phyloP scores from a whole-genome alignment of 345 rosid species.

The Punica granatum region DNA sequence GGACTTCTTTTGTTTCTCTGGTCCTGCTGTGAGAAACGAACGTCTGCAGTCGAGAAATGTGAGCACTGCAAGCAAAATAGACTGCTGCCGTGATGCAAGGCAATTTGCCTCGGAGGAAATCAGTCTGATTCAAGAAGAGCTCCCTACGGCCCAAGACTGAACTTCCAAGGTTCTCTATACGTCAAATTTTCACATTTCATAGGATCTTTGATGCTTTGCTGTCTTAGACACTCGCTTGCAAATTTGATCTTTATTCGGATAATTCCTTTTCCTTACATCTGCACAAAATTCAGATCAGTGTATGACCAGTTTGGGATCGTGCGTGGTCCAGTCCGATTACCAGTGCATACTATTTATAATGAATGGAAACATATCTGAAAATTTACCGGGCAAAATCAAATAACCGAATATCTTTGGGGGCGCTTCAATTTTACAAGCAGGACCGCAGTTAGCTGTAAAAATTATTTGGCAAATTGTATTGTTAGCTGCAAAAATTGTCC shows the following conservation, averaged over 20 bases:
- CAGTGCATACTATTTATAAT: no score
- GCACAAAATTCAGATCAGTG: slow-evolving; percentile 49
- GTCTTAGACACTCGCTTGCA: no score
- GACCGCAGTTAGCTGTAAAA: no score
- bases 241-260: no score
- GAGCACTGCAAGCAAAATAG: slow-evolving; percentile 5
- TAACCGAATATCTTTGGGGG: no score
- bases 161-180: slow-evolving; percentile 46
- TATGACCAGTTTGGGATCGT: slow-evolving; percentile 55
- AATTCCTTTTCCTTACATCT: slow-evolving; percentile 1
- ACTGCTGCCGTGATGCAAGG: slow-evolving; percentile 10
- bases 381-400: no score
- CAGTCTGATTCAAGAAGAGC: slow-evolving; percentile 20
- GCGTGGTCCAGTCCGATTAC: slow-evolving; percentile 78
- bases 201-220: background rate
- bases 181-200: background rate
- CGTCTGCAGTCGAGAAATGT: slow-evolving; percentile 13
- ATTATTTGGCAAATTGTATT: no score
- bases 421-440: no score
- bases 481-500: no score
- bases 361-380: no score
- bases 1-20: slow-evolving; percentile 61
- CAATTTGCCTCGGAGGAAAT: slow-evolving; percentile 12
- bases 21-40: slow-evolving; percentile 52
- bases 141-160: slow-evolving; percentile 71